Evolutionary conservation across 2,329 filamentous ascomycete genomes (phyloP).

Genomic region (Botrytis medusae): DNA sequence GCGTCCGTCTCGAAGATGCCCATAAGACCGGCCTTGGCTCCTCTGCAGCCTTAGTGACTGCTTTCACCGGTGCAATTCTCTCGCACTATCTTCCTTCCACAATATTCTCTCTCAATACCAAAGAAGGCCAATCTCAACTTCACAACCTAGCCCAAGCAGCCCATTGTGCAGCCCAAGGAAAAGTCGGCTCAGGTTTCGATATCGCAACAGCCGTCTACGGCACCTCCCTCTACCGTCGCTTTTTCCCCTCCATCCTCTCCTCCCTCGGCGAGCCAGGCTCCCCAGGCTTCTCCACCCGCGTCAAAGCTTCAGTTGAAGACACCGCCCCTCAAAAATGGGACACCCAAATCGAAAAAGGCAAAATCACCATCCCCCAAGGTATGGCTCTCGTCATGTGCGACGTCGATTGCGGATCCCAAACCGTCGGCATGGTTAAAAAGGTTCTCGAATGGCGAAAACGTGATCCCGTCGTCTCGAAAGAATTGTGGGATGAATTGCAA

Average conservation of each 20-base stretch:
- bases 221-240: conserved; percentile 87
- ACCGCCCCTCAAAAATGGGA: conserved; percentile 65
- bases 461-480: conserved; percentile 61
- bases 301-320: conserved; percentile 67
- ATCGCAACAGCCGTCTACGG: conserved; percentile 92
- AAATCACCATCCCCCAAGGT: conserved; percentile 68
- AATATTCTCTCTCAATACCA: conserved; percentile 57
- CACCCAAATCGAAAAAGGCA: conserved; percentile 68
- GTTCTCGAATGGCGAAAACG: conserved; percentile 78
- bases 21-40: conserved; percentile 97
- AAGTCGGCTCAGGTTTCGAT: conserved; percentile 94
- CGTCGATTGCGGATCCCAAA: conserved; percentile 90
- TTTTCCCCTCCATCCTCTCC: conserved; percentile 75
- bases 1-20: conserved; percentile 70
- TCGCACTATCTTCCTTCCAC: conserved; percentile 66
- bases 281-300: conserved; percentile 62
- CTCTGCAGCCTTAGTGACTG: conserved; percentile 88
- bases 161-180: conserved; percentile 94
- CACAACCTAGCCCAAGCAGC: conserved; percentile 94
- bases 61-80: conserved; percentile 75
- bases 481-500: conserved; percentile 76
- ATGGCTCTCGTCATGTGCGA: conserved; percentile 89
- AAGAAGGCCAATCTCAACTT: conserved; percentile 58
- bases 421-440: conserved; percentile 92
- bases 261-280: conserved; percentile 65